Base-by-base conservation (phyloP, 768 basidiomycete species). In the Amanita muscaria region DNA sequence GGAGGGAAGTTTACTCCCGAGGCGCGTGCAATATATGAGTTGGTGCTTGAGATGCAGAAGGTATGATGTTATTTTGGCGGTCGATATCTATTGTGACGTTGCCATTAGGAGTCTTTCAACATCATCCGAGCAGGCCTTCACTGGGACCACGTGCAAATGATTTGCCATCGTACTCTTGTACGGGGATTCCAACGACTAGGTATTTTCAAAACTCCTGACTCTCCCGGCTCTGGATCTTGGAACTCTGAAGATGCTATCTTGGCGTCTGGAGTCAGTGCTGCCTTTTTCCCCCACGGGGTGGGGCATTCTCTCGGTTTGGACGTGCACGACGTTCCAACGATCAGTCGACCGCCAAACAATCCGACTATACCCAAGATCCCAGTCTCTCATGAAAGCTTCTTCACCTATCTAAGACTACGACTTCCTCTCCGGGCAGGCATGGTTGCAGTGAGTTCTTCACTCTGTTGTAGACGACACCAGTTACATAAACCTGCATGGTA, bases 251-350 rank as follows among this genome's bases (percentile, higher is more conserved):
- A 79, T 41, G 77, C 76, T 18, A 80, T 97, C 45, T 68, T 96
- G 5, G 73, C 73, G 14, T 81, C 80, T 4, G 92, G 91, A 0
- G 64, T 88, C 33, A 81, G 81, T 50, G 65, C 80, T 1, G 88
- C 89, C 0, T 97, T 97, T 71, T 97, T 88, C 75, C 93, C 93
- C 8, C 93, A 97, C 56, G 94, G 93, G 2, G 67, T 86, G 30
- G 90, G 91, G 1, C 93, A 97, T 59, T 86, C 86, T 5, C 68
- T 97, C 32, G 94, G 94, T 9, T 68, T 96, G 62, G 94, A 98
- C 58, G 92, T 97, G 2, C 94, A 96, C 57, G 93, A 96, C 55
- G 88, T 86, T 1, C 86, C 89, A 0, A 77, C 72, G 36, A 83
- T 83, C n/a, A 85, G 76, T 60, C 88, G 80, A 58, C 88, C 84